These are phyloP conservation scores for Liquidambar formosana DNA, from an alignment of 164 flowering plant species.

Conservation along the genomic window DNA sequence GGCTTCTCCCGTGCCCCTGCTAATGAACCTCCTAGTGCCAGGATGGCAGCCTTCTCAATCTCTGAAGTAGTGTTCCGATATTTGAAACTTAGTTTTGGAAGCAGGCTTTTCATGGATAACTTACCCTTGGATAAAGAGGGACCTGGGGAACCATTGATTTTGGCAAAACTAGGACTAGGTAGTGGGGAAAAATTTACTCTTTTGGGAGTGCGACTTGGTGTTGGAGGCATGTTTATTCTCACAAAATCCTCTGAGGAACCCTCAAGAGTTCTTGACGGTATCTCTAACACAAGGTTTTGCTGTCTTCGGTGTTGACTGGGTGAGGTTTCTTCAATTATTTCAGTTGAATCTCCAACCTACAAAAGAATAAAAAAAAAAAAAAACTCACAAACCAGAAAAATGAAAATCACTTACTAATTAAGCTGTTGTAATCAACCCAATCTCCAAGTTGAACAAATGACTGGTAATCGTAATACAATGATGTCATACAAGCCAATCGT, in stretches of 20 bases:
- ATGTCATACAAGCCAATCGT: background rate
- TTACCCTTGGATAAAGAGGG: constrained; percentile 50
- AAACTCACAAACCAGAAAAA: background rate
- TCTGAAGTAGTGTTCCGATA: constrained; percentile 46
- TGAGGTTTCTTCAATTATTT: constrained; percentile 42
- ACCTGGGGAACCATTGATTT: constrained; percentile 37
- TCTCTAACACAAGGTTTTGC: constrained; percentile 33
- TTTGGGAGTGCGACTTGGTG: constrained; percentile 41
- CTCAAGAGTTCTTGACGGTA: constrained; percentile 42
- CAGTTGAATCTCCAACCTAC: constrained; percentile 39
- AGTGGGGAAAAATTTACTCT: constrained; percentile 45
- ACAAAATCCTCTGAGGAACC: constrained; percentile 33
- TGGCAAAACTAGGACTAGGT: constrained; percentile 48
- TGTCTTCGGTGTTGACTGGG: constrained; percentile 23
- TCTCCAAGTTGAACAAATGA: background rate
- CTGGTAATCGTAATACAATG: background rate
- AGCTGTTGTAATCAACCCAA: background rate
- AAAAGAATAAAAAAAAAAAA: constrained; percentile 6
- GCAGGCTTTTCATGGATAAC: constrained; percentile 49
- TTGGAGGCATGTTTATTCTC: constrained; percentile 45
- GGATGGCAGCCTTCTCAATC: constrained; percentile 65
- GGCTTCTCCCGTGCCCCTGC: constrained; percentile 32
- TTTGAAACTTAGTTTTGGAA: constrained; percentile 80
- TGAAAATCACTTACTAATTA: background rate
- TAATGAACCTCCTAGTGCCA: constrained; percentile 54